Evolutionary conservation across 768 basidiomycete species (phyloP), one percentile per base, ranked within the genome.

Genomic region (Hebeloma cylindrosporum): DNA sequence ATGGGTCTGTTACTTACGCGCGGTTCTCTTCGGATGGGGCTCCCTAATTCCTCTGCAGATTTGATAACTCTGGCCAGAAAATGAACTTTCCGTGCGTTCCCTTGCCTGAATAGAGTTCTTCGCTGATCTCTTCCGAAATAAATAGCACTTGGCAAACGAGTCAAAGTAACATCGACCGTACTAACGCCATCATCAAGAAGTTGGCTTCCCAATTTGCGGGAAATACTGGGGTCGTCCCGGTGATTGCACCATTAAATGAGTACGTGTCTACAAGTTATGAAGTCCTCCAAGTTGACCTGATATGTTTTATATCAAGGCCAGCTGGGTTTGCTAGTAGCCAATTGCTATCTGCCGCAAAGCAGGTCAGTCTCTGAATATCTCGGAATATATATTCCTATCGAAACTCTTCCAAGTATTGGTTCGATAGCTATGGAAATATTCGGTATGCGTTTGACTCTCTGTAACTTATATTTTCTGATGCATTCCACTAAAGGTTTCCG

Each of bases 231-330:
- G 77, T 79, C 9, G 87, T 88, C 0, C 64, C 85, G 1, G 67
- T 73, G 34, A 90, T 93, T 42, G 85, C 83, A 16, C 80, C 88
- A 1, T 57, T 93, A 54, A 93, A 92, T 54, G 90, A 92, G 87
- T 89, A 44, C 49, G 71, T 54, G 14, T 29, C 5, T 44, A 14
- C 9, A n/a, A 5, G 4, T 10, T 17, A 9, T 14, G 20, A 25
- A 13, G 22, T 29, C 17, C 23, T 6, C 16, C 7, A 23, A 34
- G 16, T 31, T 32, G 23, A n/a, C 11, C 1, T 32, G 9, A 38
- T 27, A 37, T 17, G 25, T 22, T 40, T 25, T 22, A 28, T 34
- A 20, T 42, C 4, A 51, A 89, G 87, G 60, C 88, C 88, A 8
- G 85, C 85, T n/a, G 88, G 88, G 7, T 88, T 72, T 56, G 60